Base-by-base conservation (phyloP, 179 eudicot species). In the Beta corolliflora region DNA sequence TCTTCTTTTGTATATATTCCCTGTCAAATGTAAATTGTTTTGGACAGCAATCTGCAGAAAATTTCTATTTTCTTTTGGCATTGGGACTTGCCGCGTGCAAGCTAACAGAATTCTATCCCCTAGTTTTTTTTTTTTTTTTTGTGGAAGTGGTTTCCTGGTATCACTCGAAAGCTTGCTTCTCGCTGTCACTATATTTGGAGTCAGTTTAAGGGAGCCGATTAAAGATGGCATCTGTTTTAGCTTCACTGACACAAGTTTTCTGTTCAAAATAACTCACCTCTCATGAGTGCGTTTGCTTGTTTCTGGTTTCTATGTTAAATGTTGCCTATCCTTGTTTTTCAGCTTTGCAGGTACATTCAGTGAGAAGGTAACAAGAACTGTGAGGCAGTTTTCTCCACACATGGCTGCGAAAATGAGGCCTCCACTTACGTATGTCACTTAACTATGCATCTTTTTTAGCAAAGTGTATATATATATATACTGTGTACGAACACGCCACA, bases 381-480 rank as follows among this genome's bases (percentile, higher is more conserved):
- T 94, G 68, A 86, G 98, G 79, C 93, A 86, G 85, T 88, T 94
- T 82, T 94, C 98, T 79, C 98, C 98, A 10, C 97, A 93, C 87
- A 70, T 94, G 74, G 98, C 98, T 64, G 98, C 98, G 68, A 94
- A 94, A 83, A 94, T 94, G 98, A 92, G 98, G 83, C 98, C 98
- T 59, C 91, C 97, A 50, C 95, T 90, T 67, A 92, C 95, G 98
- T 94, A 83, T 85, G 98, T 84, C 29, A 41, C 63, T 58, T 83
- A 67, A 25, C 45, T 54, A 48, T 72, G 65, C 44, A 72, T 23
- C 25, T 44, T 15, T 58, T 56, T 59, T 58, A 18, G 31, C 16
- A 56, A 52, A 71, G 21, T 73, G 63, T 81, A 48, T 48, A 48
- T 48, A 48, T 7, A 36, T 36, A 36, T 36, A 25, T 25, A n/a